Base-by-base conservation (phyloP, 2,329 filamentous ascomycete species). In the Beauveria bassiana region DNA sequence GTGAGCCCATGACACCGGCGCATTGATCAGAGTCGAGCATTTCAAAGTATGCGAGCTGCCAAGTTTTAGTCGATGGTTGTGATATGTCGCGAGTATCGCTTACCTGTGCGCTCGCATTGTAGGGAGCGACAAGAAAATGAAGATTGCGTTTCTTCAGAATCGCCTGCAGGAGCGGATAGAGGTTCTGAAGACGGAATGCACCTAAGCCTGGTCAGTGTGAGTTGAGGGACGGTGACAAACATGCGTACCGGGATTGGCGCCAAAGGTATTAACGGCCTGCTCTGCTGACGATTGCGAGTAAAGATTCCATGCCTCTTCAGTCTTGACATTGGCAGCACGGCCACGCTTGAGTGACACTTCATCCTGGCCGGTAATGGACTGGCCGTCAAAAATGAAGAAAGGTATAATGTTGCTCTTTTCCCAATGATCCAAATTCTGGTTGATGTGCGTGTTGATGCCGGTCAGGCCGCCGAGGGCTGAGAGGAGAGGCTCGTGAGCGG, bases 361-460 rank as follows among this genome's bases (percentile, higher is more conserved):
- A 69, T 93, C 87, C 69, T 90, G 88, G 62, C 89, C 89, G 45
- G 86, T 86, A 64, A 92, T 83, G 45, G 91, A 86, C 69, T 96
- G 84, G 42, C 95, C 95, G 72, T 93, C 90, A 75, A 99, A 99
- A 57, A 99, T 82, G 73, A 99, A 98, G 65, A 96, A 78, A 2
- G 90, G 90, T n/a, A 80, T 85, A 58, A 96, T 87, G 22, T 84
- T 83, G 68, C 87, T 78, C 51, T 82, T 81, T 64, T 85, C 84
- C 80, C 95, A 91, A 62, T 80, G 79, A 63, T 89, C 82, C 34
- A 99, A 79, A 68, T 96, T 90, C 56, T 83, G 81, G 71, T 90
- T 85, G 65, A 99, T 88, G 69, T 89, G 88, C 66, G 78, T 80
- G 73, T 85, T 85, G 70, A 98, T 82, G 59, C 89, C 89, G 63